Evolutionary conservation across 2,329 filamentous ascomycete species (phyloP).

Genomic region (Fusarium austroafricanum): DNA sequence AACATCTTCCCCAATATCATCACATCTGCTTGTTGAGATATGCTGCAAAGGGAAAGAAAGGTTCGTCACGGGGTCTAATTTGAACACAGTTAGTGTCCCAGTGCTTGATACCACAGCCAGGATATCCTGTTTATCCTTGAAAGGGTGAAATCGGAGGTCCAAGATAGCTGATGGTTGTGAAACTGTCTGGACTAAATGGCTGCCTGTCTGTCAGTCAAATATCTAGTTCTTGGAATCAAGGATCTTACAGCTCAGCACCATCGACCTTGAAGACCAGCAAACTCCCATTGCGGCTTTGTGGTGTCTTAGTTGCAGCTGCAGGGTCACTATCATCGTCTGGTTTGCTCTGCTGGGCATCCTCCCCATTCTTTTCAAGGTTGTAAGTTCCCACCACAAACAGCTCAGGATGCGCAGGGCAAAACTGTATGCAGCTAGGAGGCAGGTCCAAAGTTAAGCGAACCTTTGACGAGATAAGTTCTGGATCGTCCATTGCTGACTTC

Average conservation of each 20-base stretch:
- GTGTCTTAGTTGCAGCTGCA: conserved; percentile 46
- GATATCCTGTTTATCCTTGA: conserved; percentile 56
- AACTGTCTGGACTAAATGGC: conserved; percentile 68
- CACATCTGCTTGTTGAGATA: conserved; percentile 58
- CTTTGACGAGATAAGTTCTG: conserved; percentile 54
- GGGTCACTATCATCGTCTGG: conserved; percentile 43
- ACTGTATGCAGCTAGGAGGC: conserved; percentile 83
- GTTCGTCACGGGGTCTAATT: conserved; percentile 56
- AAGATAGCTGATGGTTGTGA: conserved; percentile 79
- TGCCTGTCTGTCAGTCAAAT: conserved; percentile 47
- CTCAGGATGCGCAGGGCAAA: conserved; percentile 70
- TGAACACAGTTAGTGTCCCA: conserved; percentile 74
- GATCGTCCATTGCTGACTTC: conserved; percentile 37
- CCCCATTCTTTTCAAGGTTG: conserved; percentile 69
- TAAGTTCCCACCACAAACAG: conserved; percentile 89
- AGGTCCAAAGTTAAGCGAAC: conserved; percentile 68
- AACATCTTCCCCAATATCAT: conserved; percentile 65
- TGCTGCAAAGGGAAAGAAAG: conserved; percentile 52
- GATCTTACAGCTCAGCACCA: conserved; percentile 66
- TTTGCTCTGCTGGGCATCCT: conserved; percentile 45
- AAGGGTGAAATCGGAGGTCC: conserved; percentile 83
- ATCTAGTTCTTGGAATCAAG: not conserved
- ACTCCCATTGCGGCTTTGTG: conserved; percentile 78
- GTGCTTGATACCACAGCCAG: conserved; percentile 84
- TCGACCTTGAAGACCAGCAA: conserved; percentile 73